Base-by-base conservation (phyloP, 1,284 basidiomycete species). In the Exobasidium cylindrosporum region DNA sequence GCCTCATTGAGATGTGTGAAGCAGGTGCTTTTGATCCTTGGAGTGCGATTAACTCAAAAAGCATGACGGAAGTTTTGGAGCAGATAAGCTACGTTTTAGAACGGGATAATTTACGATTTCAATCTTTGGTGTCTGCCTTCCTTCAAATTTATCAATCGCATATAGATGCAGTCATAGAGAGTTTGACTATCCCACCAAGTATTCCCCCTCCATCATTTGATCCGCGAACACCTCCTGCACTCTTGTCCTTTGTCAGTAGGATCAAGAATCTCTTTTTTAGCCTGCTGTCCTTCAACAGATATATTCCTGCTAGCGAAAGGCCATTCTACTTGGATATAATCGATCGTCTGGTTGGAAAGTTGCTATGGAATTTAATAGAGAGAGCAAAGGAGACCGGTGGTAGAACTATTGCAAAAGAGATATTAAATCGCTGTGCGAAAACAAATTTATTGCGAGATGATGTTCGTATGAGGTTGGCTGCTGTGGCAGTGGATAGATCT, bases 11-110 rank as follows among this genome's bases (percentile, higher is more conserved):
- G 0, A 1, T 74, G 26, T 64, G 61, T 0, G 58, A 63, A 13
- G 30, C 53, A 13, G 73, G 67, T 0, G 74, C 56, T 2, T 74
- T 67, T 26, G 64, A 66, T 28, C 63, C 69, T 1, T 78, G 69
- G 67, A 68, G 63, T 17, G 5, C 1, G 4, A 21, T 5, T 21
- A 62, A 76, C 45, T 67, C 62, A 24, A 26, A n/a, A 3, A 60
- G 65, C 2, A 65, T 65, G 17, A 30, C 72, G 4, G 47, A 55
- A 26, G 52, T 68, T 10, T 58, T 69, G 6, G 68, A 69, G 30
- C 31, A 70, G 45, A 67, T 72, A 1, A 50, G 61, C 10, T 66
- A 59, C 31, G 30, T 67, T 21, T 32, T 76, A 2, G 73, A 70
- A 6, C n/a, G 21, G 14, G 32, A 28, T 5, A 56, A 62, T 30